Percentiles rank a stretch among this genome's conserved stretches.
phyloP scores from a whole-genome alignment of 345 rosid genomes.

The Eucalyptus marginata region DNA sequence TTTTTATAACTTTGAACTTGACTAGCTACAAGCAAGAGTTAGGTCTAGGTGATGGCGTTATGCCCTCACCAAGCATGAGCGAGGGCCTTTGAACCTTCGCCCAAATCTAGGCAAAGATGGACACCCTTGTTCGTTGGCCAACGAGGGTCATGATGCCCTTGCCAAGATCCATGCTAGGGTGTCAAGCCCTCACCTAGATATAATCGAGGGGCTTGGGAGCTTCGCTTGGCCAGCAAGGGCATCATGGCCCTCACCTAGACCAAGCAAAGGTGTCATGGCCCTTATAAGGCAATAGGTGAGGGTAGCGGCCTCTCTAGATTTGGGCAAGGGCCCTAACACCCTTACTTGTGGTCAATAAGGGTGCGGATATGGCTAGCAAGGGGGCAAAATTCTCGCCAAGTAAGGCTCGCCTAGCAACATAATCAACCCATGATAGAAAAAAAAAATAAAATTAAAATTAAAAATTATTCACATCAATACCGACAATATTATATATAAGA shows the following conservation, averaged over 20 bases:
- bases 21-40: fast-evolving
- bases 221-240: fast-evolving
- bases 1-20: fast-evolving
- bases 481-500: no score
- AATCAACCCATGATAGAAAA: no score
- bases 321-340: not conserved
- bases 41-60: fast-evolving
- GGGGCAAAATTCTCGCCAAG: fast-evolving
- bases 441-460: no score
- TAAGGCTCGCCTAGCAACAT: no score
- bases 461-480: fast-evolving
- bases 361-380: fast-evolving
- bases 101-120: fast-evolving
- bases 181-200: fast-evolving
- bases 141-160: not conserved
- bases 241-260: not conserved
- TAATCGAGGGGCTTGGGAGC: not conserved
- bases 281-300: not conserved
- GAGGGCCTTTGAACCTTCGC: not conserved
- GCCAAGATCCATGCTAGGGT: no score
- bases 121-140: not conserved
- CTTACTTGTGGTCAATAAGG: not conserved
- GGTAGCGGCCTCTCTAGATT: not conserved
- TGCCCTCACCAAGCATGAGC: not conserved
- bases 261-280: not conserved